phyloP scores from a whole-genome alignment of 148 eudicot genomes.

The Vaccinium corymbosum region DNA sequence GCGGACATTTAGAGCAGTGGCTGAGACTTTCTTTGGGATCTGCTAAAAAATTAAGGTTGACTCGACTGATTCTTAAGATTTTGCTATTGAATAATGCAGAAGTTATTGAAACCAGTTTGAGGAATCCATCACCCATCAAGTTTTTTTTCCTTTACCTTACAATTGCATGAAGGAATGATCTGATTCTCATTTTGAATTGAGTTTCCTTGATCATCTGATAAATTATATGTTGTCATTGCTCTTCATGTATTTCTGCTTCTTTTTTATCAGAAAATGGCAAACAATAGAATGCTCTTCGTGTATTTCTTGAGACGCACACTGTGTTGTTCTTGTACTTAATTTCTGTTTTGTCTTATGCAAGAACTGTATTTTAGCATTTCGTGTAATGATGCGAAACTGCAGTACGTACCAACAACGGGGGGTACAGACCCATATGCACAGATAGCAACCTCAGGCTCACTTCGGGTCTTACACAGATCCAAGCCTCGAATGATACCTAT shows the following conservation, averaged over 20 bases:
- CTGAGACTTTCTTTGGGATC: not conserved
- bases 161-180: not conserved
- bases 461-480: no score
- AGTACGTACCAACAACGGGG: not conserved
- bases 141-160: not conserved
- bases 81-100: not conserved
- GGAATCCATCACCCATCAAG: not conserved
- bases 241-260: not conserved
- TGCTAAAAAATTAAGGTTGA: not conserved
- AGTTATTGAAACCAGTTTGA: not conserved
- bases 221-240: not conserved
- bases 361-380: no score
- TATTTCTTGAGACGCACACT: not conserved
- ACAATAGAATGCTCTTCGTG: not conserved
- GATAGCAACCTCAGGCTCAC: no score
- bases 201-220: not conserved
- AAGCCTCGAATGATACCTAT: no score
- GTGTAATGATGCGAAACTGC: not conserved
- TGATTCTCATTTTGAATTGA: not conserved
- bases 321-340: not conserved
- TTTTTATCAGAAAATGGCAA: not conserved
- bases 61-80: not conserved
- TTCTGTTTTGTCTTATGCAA: not conserved
- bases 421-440: no score
- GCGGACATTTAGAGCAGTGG: conserved; percentile 15